Base-by-base conservation (phyloP, 306 rosid species). In the Senna tora region DNA sequence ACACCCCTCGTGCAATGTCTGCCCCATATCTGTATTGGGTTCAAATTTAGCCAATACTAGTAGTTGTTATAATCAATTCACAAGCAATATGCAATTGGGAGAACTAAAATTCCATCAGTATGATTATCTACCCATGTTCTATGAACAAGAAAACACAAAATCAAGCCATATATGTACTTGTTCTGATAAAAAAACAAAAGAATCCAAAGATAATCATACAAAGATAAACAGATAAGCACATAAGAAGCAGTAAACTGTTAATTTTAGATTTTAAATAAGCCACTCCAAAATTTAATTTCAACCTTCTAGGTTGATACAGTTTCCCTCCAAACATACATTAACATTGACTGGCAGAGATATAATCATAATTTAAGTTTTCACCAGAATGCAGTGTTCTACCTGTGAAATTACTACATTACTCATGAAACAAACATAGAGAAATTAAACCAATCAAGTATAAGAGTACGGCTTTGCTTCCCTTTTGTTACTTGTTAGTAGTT, bases 1-100 rank as follows among this genome's bases (percentile, higher is more conserved):
- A 93, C 65, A 94, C 99, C 55, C 99, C 99, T 47, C 97, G 87
- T 62, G 99, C 95, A 81, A 94, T 87, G 75, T 94, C 99, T 33
- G 97, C 96, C 55, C 99, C 99, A 36, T 89, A 94, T 84, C 99
- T 94, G 80, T 81, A 72, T 77, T 56, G 45, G 62, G 71, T 13
- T 84, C 75, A 32, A 13, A 34, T 32, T 59, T 73, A 71, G 78
- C 82, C 79, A 80, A 45, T 11, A 75, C 36, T 53, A 36, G 9
- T 19, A 20, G 47, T 30, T 69, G 54, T 54, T 55, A 69, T 41
- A 59, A 62, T 30, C 22, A 33, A 57, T 58, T 57, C 25, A 54
- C 63, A 34, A 14, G 78, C 52, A 64, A 51, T 65, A 43, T 15
- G 4, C 13, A 21, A 55, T 25, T 10, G 0, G 14, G 34, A 68